Evolutionary conservation across 305 asterid genomes (phyloP), one percentile per base, ranked within the genome.

Genomic region (Plantago rigida): DNA sequence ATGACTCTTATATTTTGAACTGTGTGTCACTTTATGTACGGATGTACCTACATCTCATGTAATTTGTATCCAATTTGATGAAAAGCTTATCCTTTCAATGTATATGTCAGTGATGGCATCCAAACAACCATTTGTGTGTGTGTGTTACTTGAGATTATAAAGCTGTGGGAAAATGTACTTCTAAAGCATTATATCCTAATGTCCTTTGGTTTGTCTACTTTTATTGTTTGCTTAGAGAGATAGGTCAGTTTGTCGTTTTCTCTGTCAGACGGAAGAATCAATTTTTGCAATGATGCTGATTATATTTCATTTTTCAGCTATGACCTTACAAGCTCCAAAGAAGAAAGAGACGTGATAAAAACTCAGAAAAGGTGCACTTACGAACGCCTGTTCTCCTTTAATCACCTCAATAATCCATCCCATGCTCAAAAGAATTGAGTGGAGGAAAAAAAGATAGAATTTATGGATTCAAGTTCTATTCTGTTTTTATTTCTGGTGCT

Each of bases 311-410:
- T 65, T 73, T 70, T 80, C 87, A 87, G 96, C 55, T 87, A 81
- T 81, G 90, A 81, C 63, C 71, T 82, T 63, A 72, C 75, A 69
- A 82, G 87, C 73, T 63, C 89, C 64, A 77, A 74, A 71, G 91
- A 78, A 71, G 94, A 87, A 73, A 79, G 94, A 74, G 86, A 87
- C 56, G 68, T 58, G 39, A 67, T 78, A 44, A 81, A 62, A 75
- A 71, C 77, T 64, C 72, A 62, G 71, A 85, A 83, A 72, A 84
- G 88, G 96, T 84, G 60, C 44, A 11, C 9, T 54, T 47, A 41
- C 56, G 26, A 22, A 22, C 26, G 45, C 52, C 39, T 48, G 11
- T 10, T 44, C 51, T 62, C 56, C 34, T 52, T 64, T 17, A 36
- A 36, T 4, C 7, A 8, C 60, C 17, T 39, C 24, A 8, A 47